phyloP scores from a whole-genome alignment of 768 basidiomycete genomes.

The Hortiboletus campestris region DNA sequence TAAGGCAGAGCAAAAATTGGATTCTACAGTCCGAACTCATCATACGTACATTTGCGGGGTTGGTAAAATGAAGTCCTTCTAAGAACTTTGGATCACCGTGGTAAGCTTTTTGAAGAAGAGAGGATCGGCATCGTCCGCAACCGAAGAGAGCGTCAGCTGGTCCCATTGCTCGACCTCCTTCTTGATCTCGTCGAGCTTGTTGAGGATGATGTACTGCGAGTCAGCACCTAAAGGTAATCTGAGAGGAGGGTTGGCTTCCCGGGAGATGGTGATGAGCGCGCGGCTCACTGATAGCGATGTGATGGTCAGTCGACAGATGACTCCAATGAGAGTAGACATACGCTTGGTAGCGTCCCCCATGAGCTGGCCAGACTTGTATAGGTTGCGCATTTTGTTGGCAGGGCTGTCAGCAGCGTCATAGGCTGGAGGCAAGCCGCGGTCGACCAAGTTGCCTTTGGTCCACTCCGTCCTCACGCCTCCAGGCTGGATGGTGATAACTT shows the following conservation, averaged over 20 bases:
- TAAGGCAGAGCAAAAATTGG: not conserved
- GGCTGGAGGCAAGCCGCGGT: constrained; percentile 11
- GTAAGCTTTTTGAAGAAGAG: constrained; percentile 8
- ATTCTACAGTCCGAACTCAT: not conserved
- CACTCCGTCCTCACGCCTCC: constrained; percentile 22
- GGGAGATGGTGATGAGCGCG: constrained; percentile 16
- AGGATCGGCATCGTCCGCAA: constrained; percentile 23
- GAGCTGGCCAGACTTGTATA: not conserved
- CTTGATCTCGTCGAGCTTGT: constrained; percentile 17
- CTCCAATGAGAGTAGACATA: not conserved
- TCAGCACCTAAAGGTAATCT: constrained; percentile 22
- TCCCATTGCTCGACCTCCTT: constrained; percentile 16
- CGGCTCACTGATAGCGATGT: constrained; percentile 10
- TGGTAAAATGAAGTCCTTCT: not conserved
- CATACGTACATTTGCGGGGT: no score
- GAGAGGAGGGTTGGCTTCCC: constrained; percentile 18
- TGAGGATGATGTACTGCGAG: constrained; percentile 14
- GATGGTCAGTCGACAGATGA: not conserved
- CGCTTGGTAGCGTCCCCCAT: constrained; percentile 13
- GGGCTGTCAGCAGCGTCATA: constrained; percentile 17
- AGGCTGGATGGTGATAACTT: constrained; percentile 20
- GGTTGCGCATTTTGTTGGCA: constrained; percentile 8
- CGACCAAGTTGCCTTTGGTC: constrained; percentile 19
- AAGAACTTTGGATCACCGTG: not conserved
- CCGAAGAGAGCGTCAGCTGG: constrained; percentile 13